phyloP scores from a whole-genome alignment of 805 yeast genomes.

The Yamadazyma laniorum region DNA sequence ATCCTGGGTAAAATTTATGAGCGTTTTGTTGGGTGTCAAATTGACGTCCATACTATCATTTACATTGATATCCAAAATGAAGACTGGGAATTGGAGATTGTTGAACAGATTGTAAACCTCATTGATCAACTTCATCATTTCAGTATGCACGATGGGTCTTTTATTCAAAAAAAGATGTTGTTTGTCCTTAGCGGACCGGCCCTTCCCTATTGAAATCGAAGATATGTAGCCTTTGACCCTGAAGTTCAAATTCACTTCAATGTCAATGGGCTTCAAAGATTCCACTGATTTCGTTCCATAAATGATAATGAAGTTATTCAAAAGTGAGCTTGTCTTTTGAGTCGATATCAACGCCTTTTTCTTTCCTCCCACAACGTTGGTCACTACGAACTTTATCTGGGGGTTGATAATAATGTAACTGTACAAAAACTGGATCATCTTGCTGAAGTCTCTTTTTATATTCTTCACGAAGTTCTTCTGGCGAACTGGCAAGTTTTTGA shows the following conservation, averaged over 20 bases:
- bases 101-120: slow-evolving; percentile 75
- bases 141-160: slow-evolving; percentile 66
- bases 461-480: slow-evolving; percentile 68
- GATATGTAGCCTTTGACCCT: slow-evolving; percentile 65
- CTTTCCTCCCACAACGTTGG: slow-evolving; percentile 38
- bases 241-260: slow-evolving; percentile 31
- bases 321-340: slow-evolving; percentile 39
- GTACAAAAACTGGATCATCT: slow-evolving; percentile 61
- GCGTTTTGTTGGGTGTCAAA: slow-evolving; percentile 88
- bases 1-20: slow-evolving; percentile 50
- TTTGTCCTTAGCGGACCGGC: slow-evolving; percentile 64
- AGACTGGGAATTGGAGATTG: slow-evolving; percentile 68
- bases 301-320: slow-evolving; percentile 60
- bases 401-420: slow-evolving; percentile 63
- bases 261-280: slow-evolving; percentile 53
- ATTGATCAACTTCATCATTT: slow-evolving; percentile 57
- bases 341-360: slow-evolving; percentile 59
- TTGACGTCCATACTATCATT: slow-evolving; percentile 72
- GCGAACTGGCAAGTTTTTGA: slow-evolving; percentile 77
- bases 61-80: slow-evolving; percentile 58
- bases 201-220: slow-evolving; percentile 70
- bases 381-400: slow-evolving; percentile 59
- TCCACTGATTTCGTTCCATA: slow-evolving; percentile 67
- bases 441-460: slow-evolving; percentile 66
- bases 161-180: slow-evolving; percentile 73